Base-by-base conservation (phyloP, 345 rosid genomes). In the Rhizophora apiculata region DNA sequence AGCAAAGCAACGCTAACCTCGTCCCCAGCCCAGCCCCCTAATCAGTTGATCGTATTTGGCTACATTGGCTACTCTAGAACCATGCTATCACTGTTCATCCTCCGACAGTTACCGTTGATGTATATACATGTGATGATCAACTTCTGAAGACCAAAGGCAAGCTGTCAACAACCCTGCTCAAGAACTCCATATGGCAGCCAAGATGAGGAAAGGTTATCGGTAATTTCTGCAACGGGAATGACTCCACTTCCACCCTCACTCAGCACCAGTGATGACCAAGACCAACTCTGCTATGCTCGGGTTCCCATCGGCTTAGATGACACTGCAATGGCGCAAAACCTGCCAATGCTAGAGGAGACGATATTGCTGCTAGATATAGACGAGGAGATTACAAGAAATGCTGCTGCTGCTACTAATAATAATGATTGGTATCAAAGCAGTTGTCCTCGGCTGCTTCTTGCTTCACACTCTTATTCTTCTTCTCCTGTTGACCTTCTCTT, bases 271-370 rank as follows among this genome's bases (percentile, higher is more conserved):
- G 11, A 39, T 39, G 48, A 11, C 16, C 48, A 39, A 39, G 48
- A 39, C 48, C 48, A 2, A 0, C 48, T 11, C 48, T 39, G 48
- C 48, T 10, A 0, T 10, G 48, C 11, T 11, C 2, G 15, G 16
- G 16, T 39, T 39, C 48, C 48, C 2, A 11, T 16, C 48, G 2
- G 11, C 11, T 39, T 11, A 6, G 53, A 63, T 19, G 68, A 11
- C 19, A 37, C 10, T 30, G 18, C 65, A 4, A n/a, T 51, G 3
- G 24, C 54, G 7, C 6, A 68, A 30, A 27, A 30, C 22, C 64
- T 71, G 2, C 80, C 80, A 10, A 93, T 93, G 2, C 64, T 93
- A 43, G 98, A 91, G 79, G 88, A 93, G 69, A 87, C 91, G 98
- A 89, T 93, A 65, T 31, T 87, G 70, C 92, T 85, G 78, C 81